Base-by-base conservation (phyloP, 768 basidiomycete species). In the Lactarius akahatsu region DNA sequence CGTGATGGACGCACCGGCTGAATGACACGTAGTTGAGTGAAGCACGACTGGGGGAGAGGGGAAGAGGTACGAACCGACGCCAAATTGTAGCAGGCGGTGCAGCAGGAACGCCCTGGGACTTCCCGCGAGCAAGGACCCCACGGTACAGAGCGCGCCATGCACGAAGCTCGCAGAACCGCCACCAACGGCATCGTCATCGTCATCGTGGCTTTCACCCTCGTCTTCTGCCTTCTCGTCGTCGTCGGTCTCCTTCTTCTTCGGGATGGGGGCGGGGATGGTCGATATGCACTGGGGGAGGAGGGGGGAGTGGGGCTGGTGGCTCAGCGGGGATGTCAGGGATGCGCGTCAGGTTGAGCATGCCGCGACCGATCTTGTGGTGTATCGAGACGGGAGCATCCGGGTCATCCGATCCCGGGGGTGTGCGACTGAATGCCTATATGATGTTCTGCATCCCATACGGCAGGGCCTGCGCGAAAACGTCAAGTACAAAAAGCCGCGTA, bases 41-140 rank as follows among this genome's bases (percentile, higher is more conserved):
- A 40, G 15, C 16, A 1, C 6, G 2, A 3, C n/a, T 2, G 11
- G 50, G 4, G 50, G 47, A 4, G 15, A n/a, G 11, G 32, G 57
- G 57, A 32, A 3, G 34, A 38, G 7, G 16, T 5, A 65, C 60
- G 34, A 20, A 65, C 64, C 57, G 55, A 66, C 26, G 36, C 30
- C 59, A 18, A 68, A 52, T 40, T 62, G 64, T 23, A 60, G 81
- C 62, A 54, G 84, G 70, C 68, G 86, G 85, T 66, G 85, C 78
- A 47, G 79, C 16, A 65, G 74, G 76, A 81, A 71, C 86, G 87
- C 3, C 75, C 79, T 69, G 60, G 66, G 55, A 74, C 80, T 73
- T 73, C 85, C 79, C 71, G 75, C 70, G 59, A 87, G 75, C 61
- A 88, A 75, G 72, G 85, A 86, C 2, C 85, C 87, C 41, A 79